These are phyloP conservation scores for Arctium lappa DNA, from an alignment of 129 eudicot species.

Conservation along the genomic window DNA sequence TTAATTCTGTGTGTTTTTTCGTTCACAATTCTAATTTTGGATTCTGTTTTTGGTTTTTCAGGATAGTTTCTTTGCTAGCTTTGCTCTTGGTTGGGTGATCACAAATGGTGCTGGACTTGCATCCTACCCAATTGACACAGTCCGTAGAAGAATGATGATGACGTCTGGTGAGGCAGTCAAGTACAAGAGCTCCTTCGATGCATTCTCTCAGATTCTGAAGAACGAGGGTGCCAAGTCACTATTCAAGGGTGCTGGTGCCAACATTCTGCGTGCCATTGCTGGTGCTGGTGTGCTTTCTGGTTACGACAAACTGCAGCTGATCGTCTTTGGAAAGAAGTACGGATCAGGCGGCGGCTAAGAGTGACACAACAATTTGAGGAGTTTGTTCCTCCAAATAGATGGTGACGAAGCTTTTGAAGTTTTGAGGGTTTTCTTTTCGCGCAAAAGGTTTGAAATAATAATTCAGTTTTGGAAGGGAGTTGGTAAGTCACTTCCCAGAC, in stretches of 20 bases:
- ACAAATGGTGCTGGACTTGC: slow-evolving; percentile 69
- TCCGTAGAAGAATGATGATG: slow-evolving; percentile 65
- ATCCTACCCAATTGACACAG: slow-evolving; percentile 57
- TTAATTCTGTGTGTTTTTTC: background rate
- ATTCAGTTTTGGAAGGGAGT: slow-evolving; percentile 24
- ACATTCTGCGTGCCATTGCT: slow-evolving; percentile 65
- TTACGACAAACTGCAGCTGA: slow-evolving; percentile 56
- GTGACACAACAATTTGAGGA: background rate
- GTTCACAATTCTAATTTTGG: background rate
- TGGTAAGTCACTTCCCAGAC: slow-evolving; percentile 4
- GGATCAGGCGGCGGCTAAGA: slow-evolving; percentile 57
- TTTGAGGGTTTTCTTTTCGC: slow-evolving; percentile 21
- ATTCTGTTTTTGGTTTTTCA: slow-evolving; percentile 16
- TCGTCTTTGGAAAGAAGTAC: slow-evolving; percentile 64
- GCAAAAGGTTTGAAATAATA: slow-evolving; percentile 31
- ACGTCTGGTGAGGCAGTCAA: slow-evolving; percentile 75
- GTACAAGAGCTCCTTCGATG: slow-evolving; percentile 60
- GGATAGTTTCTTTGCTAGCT: slow-evolving; percentile 75
- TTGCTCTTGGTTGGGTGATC: slow-evolving; percentile 62
- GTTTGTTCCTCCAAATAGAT: slow-evolving; percentile 10
- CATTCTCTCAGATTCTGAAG: slow-evolving; percentile 54
- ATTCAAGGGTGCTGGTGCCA: slow-evolving; percentile 74
- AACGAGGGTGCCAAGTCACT: slow-evolving; percentile 65
- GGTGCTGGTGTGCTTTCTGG: slow-evolving; percentile 84
- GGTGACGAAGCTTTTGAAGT: slow-evolving; percentile 31